Base-by-base conservation (phyloP, 1,284 basidiomycete genomes). In the Ceratobasidium theobromae region DNA sequence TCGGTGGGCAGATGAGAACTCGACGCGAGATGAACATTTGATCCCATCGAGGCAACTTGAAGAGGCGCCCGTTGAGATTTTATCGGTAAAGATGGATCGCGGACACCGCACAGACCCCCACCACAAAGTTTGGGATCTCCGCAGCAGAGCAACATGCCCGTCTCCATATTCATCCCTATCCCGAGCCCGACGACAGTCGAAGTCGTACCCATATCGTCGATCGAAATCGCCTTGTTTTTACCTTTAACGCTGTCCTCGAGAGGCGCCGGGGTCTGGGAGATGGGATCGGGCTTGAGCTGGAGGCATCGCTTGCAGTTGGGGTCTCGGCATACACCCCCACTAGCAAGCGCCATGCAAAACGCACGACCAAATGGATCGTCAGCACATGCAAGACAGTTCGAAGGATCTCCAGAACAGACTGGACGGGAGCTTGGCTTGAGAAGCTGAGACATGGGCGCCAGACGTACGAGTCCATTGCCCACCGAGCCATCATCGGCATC, bases 311-410 rank as follows among this genome's bases (percentile, higher is more conserved):
- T 78, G 77, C 83, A 92, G 49, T 78, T 78, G 1, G 73, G 54
- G 28, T 74, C 68, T 18, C 78, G 74, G 53, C 77, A 77, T 21
- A 85, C 76, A 33, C 16, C 49, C 30, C n/a, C 84, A 83, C 69
- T 84, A 80, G 69, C 82, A 65, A 93, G 83, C 32, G 89, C 89
- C 45, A 82, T 81, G 74, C 93, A 95, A 75, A 95, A 95, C 23
- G 92, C 92, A 73, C 87, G 88, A 23, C 92, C 92, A 70, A 92
- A 92, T 23, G 81, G 81, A 74, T 93, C 91, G 71, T 89, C 86
- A 11, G 86, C 86, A 72, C 90, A 93, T 9, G 89, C 91, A 67
- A 82, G 74, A 73, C 90, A 93, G 74, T 92, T 91, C 8, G 79
- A 77, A 3, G 84, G 84, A 70, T 85, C 84, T 9, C 84, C 84